Base-by-base conservation (phyloP, 495 filamentous ascomycete genomes). In the Hypoxylon cercidicola region DNA sequence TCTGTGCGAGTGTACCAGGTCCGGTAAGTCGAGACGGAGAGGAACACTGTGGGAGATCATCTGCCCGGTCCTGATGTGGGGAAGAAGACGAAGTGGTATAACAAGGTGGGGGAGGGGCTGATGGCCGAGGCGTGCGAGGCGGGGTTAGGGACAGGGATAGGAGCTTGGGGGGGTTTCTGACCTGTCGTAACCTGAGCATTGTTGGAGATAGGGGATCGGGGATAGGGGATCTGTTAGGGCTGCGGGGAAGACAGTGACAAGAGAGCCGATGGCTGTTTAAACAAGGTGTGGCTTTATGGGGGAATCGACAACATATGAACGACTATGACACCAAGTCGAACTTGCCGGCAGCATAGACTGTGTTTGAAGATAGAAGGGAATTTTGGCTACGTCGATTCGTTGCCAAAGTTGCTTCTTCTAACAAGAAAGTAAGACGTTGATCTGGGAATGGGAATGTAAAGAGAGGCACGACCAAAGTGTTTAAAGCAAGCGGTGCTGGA, bases 31-130 rank as follows among this genome's bases (percentile, higher is more conserved):
- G 54, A 41, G 48, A 28, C 21, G 15, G 20, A 25, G 48, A 55
- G 34, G 32, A 34, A 41, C 32, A 11, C 7, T 7, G 21, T 45
- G 65, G 65, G 55, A 50, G 23, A 63, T 68, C 50, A 63, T 60
- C 60, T 50, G 25, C 47, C 64, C 64, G 58, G 25, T 44, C 44
- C 23, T 57, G 18, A 47, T 54, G 49, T 13, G 62, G 59, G 39
- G 64, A 59, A 40, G 63, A 66, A 20, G 34, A 39, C 18, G 55
- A 59, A 50, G 48, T 23, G 20, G 32, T 4, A 5, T 15, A 13
- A 54, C 19, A 18, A 56, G 52, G 63, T 61, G 63, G 63, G 64
- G 64, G 57, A 62, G 48, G 54, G 40, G 47, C 20, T 34, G 44
- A 18, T 35, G 50, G 39, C 19, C 35, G 13, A 46, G 45, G 51